phyloP scores from a whole-genome alignment of 2,329 filamentous ascomycete genomes.

The Lachnum nothofagi region DNA sequence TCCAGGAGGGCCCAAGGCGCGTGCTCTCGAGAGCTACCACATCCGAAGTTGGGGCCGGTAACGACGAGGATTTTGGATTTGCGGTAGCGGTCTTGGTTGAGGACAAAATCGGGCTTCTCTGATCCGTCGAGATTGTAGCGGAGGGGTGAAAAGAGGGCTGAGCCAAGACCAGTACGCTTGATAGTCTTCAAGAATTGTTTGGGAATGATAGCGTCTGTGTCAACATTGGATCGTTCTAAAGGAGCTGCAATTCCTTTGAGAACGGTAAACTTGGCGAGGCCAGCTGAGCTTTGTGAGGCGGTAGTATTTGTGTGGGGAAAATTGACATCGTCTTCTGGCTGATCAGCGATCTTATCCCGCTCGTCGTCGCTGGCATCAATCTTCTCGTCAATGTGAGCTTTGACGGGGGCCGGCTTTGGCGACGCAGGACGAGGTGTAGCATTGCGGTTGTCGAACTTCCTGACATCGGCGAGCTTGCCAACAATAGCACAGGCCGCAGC shows the following conservation, averaged over 20 bases:
- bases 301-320: conserved; percentile 60
- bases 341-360: conserved; percentile 50
- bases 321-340: conserved; percentile 57
- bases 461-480: conserved; percentile 87
- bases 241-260: conserved; percentile 85
- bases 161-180: conserved; percentile 89
- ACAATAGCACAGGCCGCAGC: conserved; percentile 85
- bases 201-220: conserved; percentile 98
- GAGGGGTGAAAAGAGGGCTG: conserved; percentile 79
- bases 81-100: conserved; percentile 86
- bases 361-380: conserved; percentile 48
- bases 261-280: conserved; percentile 77
- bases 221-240: conserved; percentile 82
- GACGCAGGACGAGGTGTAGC: conserved; percentile 22
- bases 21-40: conserved; percentile 87
- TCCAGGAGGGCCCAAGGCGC: conserved; percentile 95
- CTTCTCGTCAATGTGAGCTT: conserved; percentile 50
- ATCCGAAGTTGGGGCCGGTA: conserved; percentile 91
- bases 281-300: conserved; percentile 47
- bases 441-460: conserved; percentile 65
- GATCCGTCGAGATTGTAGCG: conserved; percentile 69
- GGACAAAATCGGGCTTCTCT: conserved; percentile 75
- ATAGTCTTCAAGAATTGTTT: conserved; percentile 99
- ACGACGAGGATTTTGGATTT: conserved; percentile 83
- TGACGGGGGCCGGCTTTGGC: conserved; percentile 27